phyloP scores from a whole-genome alignment of 179 eudicot species.

The Corrigiola litoralis region DNA sequence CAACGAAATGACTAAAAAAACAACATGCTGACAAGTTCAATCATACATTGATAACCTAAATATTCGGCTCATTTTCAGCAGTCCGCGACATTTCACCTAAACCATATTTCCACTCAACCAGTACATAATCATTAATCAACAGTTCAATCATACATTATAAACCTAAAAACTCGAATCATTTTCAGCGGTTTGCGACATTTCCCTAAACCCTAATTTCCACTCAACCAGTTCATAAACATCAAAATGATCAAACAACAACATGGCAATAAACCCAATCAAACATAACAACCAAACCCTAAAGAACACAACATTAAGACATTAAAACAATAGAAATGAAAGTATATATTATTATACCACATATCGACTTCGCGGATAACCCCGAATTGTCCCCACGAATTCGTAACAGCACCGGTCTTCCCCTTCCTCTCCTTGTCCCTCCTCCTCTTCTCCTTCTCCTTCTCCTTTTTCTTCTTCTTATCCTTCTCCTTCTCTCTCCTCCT shows the following conservation, averaged over 20 bases:
- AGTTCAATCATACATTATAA: no score
- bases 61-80: no score
- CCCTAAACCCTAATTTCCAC: no score
- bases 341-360: constrained; percentile 61
- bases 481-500: constrained; percentile 38
- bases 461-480: constrained; percentile 17
- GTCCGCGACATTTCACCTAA: no score
- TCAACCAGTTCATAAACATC: no score
- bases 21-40: no score
- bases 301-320: background rate
- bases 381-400: constrained; percentile 83
- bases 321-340: background rate
- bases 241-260: background rate
- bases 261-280: no score
- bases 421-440: constrained; percentile 42
- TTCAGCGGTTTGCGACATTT: no score
- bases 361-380: constrained; percentile 81
- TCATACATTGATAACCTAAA: no score
- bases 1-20: background rate
- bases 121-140: no score
- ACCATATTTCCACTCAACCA: no score
- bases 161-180: no score
- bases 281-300: constrained; percentile 22
- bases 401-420: constrained; percentile 66
- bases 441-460: constrained; percentile 30